Base-by-base conservation (phyloP, 2,329 filamentous ascomycete species). In the Hyphodiscus sp. region DNA sequence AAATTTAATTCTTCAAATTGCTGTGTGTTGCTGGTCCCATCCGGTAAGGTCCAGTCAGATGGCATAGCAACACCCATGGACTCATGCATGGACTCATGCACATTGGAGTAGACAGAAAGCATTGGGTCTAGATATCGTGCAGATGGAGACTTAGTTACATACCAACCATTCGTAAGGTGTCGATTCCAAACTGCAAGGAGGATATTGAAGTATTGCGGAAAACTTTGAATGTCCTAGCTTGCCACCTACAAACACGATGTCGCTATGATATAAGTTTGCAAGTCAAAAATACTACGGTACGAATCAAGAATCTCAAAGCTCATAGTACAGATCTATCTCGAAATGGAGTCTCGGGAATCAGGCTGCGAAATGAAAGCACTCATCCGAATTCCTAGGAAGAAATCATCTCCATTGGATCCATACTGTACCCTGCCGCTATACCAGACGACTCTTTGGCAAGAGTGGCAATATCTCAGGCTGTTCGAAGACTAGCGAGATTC, bases 171-270 rank as follows among this genome's bases (percentile, higher is more conserved):
- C 83, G 87, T 65, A 82, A 80, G 15, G 86, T 89, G 57, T 74
- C 89, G 58, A 75, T 89, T 44, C 86, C 86, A 18, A 87, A 87
- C 64, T 89, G 89, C 71, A 86, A 86, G 68, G 86, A 89, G 67
- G 84, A 88, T 53, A 71, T 83, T 53, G 82, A 86, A 54, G 86
- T 82, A 0, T 72, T 89, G 46, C 76, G 80, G 58, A 83, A 87
- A 65, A 89, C 86, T 0, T 70, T 89, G 19, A 80, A 83, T 42
- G 85, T 89, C 20, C 70, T 89, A 55, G 83, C 83, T 5, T 84
- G 78, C 29, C 86, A 89, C 63, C 76, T 81, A 0, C 78, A 81
- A 60, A 85, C 86, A 23, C 73, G 75, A 51, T 74, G 72, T 61
- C 80, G 77, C 48, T 89, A 89, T 67, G 85, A 89, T 74, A 85